phyloP scores from a whole-genome alignment of 1,284 basidiomycete species.

The Apiotrichum laibachii region DNA sequence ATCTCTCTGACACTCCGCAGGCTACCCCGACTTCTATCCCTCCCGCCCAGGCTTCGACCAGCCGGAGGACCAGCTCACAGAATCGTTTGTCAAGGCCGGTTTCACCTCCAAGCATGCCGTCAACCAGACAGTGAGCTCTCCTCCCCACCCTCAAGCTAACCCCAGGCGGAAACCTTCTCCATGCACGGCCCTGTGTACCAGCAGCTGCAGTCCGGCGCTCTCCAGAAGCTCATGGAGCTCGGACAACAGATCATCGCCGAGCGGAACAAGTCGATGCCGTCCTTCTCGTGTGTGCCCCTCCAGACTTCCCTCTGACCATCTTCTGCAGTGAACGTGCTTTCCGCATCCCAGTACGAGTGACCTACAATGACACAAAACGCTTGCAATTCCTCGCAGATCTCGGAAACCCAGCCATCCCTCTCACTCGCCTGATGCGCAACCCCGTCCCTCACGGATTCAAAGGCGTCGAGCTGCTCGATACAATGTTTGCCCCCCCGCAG shows the following conservation, averaged over 20 bases:
- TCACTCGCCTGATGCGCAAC: constrained; percentile 75
- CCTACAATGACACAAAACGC: constrained; percentile 82
- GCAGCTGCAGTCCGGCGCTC: constrained; percentile 55
- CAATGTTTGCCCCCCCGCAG: constrained; percentile 60
- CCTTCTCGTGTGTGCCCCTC: constrained; percentile 18
- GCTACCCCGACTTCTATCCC: constrained; percentile 82
- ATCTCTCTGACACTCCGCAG: constrained; percentile 51
- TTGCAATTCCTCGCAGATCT: constrained; percentile 88
- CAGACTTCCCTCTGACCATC: background rate
- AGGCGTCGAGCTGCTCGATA: constrained; percentile 84
- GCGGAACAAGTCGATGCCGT: constrained; percentile 47
- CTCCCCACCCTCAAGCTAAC: background rate
- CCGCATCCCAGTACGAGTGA: constrained; percentile 81
- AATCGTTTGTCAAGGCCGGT: constrained; percentile 74
- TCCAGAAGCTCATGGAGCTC: constrained; percentile 70
- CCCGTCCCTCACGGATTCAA: constrained; percentile 91
- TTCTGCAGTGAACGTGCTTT: constrained; percentile 65
- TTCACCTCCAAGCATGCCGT: constrained; percentile 63
- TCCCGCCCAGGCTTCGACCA: constrained; percentile 76
- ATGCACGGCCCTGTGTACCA: constrained; percentile 57
- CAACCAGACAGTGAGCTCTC: constrained; percentile 14
- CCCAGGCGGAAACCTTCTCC: constrained; percentile 58
- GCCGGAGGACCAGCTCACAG: constrained; percentile 78
- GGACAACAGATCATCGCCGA: constrained; percentile 75
- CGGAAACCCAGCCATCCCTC: constrained; percentile 80